A percentile compares a stretch with the other conserved stretches of the same genome.
Evolutionary conservation across 257 asterid genomes (phyloP).

Genomic region (Solanum acaule): DNA sequence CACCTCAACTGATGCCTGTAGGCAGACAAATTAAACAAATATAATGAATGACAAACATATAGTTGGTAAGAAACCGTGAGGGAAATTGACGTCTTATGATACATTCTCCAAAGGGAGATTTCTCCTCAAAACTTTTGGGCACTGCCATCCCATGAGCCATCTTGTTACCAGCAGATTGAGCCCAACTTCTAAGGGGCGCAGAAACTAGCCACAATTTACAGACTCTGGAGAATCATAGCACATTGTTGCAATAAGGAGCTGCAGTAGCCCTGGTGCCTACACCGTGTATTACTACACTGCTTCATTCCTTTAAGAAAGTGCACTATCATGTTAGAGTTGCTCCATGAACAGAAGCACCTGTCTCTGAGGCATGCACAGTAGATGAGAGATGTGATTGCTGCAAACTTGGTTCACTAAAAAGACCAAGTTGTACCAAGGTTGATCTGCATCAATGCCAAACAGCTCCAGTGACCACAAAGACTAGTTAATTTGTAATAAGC

Average conservation of each 20-base stretch:
- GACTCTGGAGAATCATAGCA: not conserved
- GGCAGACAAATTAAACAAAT: not conserved
- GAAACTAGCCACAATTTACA: not conserved
- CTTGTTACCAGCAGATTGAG: not conserved
- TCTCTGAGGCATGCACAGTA: conserved; percentile 26
- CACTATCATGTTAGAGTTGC: conserved; percentile 24
- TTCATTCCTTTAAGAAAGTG: not conserved
- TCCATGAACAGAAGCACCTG: conserved; percentile 29
- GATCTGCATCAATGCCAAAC: conserved; percentile 37
- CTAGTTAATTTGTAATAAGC: not conserved
- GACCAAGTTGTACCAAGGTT: conserved; percentile 48
- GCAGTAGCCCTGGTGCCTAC: not conserved
- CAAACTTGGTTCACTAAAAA: conserved; percentile 33
- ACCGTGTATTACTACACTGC: not conserved
- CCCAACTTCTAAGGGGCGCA: not conserved
- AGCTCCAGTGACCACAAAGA: not conserved
- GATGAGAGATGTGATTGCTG: conserved; percentile 31
- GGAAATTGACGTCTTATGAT: not conserved
- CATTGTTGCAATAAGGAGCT: not conserved
- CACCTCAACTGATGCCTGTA: not conserved
- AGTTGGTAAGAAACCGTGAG: not conserved
- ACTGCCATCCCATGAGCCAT: not conserved
- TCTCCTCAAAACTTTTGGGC: not conserved
- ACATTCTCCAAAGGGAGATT: not conserved
- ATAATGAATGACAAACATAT: not conserved